Conservation (phyloP, 1,284 basidiomycete genomes). For the Ustilago cynodontis region DNA sequence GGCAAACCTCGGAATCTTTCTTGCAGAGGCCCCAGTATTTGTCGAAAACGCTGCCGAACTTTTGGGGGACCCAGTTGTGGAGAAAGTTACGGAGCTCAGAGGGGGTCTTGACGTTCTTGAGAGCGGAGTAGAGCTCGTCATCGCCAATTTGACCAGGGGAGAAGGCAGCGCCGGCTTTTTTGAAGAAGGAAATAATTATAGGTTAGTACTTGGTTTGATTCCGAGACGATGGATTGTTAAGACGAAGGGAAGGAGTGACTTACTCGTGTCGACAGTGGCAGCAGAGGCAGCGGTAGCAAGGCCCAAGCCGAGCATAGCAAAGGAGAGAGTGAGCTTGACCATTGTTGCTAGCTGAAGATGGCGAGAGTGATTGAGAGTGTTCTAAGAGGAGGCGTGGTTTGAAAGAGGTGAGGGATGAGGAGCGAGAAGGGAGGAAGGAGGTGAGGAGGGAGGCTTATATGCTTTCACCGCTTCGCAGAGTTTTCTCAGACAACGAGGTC, state of each 20-base stretch:
- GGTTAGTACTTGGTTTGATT: too few relatives aligned
- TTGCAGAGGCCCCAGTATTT: not conserved
- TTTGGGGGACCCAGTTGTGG: not conserved
- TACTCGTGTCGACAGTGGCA: not conserved
- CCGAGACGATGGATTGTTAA: too few relatives aligned
- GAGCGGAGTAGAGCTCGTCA: not conserved
- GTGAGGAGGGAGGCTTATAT: too few relatives aligned
- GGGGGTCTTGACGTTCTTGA: not conserved
- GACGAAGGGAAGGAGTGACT: not conserved
- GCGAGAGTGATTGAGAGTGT: not conserved
- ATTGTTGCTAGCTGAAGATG: not conserved
- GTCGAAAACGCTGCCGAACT: not conserved
- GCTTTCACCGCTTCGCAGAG: too few relatives aligned
- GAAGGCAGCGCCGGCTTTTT: not conserved
- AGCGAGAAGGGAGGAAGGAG: too few relatives aligned
- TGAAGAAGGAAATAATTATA: too few relatives aligned
- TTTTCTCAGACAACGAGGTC: too few relatives aligned
- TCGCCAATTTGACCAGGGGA: not conserved
- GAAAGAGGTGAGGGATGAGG: too few relatives aligned
- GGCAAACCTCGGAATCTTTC: not conserved
- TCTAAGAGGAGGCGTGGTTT: not conserved
- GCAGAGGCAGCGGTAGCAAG: not conserved
- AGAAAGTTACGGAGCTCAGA: not conserved
- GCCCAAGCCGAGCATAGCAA: not conserved
- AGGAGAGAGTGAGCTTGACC: conserved; percentile 6